Evolutionary conservation across 2,329 filamentous ascomycete genomes (phyloP).

Genomic region (Emergomyces pasteurianus): DNA sequence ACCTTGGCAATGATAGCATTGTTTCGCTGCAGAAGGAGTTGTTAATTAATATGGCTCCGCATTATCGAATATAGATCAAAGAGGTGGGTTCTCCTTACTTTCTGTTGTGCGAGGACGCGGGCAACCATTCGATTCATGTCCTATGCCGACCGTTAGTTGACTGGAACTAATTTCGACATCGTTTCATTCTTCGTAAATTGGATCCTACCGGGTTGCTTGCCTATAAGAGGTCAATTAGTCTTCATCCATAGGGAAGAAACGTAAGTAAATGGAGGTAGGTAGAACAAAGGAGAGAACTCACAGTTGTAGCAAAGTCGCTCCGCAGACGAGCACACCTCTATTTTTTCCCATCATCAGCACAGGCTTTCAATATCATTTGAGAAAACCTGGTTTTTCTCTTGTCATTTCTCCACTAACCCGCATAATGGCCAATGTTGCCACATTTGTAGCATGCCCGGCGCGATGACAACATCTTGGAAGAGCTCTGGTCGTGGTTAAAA

Average conservation of each 20-base stretch:
- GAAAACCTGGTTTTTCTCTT: conserved; percentile 12
- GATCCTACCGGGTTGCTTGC: conserved; percentile 35
- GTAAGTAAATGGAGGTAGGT: neutral
- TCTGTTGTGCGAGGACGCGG: conserved; percentile 93
- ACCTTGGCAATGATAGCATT: conserved; percentile 99
- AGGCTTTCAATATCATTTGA: conserved; percentile 45
- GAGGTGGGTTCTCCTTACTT: conserved; percentile 40
- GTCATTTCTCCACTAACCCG: conserved; percentile 27
- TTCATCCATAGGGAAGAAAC: conserved; percentile 7
- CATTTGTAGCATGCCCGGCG: conserved; percentile 69
- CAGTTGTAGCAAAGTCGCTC: conserved; percentile 99
- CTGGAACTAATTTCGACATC: conserved; percentile 8
- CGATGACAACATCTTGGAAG: conserved; percentile 57
- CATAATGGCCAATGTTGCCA: conserved; percentile 66
- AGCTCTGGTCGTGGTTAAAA: neutral
- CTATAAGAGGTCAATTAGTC: conserved; percentile 14
- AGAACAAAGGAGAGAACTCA: conserved; percentile 36
- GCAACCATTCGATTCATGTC: conserved; percentile 96
- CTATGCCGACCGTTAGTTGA: conserved; percentile 27
- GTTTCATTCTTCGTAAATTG: conserved; percentile 6
- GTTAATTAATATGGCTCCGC: conserved; percentile 12
- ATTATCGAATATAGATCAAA: neutral
- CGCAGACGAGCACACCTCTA: conserved; percentile 91
- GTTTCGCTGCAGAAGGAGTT: conserved; percentile 55
- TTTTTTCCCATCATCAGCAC: conserved; percentile 39